These are phyloP conservation scores for Hygrocybe coccinea DNA, from an alignment of 768 basidiomycete genomes.

Conservation along the genomic window DNA sequence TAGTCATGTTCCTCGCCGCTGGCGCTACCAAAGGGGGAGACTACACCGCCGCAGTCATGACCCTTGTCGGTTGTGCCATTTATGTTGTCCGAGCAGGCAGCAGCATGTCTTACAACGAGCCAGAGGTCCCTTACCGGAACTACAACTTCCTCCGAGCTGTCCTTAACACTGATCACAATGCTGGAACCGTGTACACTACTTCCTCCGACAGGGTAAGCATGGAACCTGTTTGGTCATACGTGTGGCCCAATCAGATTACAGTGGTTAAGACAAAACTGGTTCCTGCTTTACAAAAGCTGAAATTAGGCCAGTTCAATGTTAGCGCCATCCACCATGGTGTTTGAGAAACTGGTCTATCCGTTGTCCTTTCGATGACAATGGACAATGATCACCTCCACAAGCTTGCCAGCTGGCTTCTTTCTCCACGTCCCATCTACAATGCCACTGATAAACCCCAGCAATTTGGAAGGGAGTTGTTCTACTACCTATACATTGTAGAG, in stretches of 20 bases:
- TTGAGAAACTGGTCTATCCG: not conserved
- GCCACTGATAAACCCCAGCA: not conserved
- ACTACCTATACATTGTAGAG: not conserved
- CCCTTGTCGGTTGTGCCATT: not conserved
- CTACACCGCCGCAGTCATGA: constrained; percentile 1
- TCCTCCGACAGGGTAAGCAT: not conserved
- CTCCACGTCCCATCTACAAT: not conserved
- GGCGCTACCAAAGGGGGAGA: not conserved
- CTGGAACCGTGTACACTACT: not conserved
- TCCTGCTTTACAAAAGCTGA: not conserved
- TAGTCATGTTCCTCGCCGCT: not conserved
- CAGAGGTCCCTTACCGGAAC: not conserved
- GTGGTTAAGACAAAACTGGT: not conserved
- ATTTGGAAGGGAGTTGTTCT: not conserved
- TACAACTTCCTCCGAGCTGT: not conserved
- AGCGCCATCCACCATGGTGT: not conserved
- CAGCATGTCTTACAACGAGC: not conserved
- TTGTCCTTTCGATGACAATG: not conserved
- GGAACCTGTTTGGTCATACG: not conserved
- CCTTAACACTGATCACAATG: not conserved
- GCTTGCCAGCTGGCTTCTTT: not conserved
- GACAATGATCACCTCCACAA: not conserved
- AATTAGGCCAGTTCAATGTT: not conserved
- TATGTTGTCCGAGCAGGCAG: not conserved
- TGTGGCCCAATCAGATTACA: not conserved